phyloP scores from a whole-genome alignment of 805 yeast genomes.

The Pichia californica region DNA sequence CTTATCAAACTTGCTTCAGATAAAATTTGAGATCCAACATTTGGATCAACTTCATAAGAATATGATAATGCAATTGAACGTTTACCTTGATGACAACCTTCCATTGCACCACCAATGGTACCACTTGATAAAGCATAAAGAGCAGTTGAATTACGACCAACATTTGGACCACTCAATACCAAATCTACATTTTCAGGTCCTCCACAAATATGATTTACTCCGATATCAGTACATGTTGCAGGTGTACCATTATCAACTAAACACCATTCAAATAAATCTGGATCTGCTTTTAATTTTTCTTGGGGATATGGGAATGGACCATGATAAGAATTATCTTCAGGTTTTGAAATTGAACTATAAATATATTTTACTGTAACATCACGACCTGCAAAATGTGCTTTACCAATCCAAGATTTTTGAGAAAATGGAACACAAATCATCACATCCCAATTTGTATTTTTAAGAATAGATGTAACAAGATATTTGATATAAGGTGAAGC shows the following conservation, averaged over 20 bases:
- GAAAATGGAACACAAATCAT: constrained; percentile 83
- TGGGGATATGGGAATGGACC: constrained; percentile 65
- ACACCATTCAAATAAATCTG: constrained; percentile 68
- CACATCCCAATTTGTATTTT: constrained; percentile 74
- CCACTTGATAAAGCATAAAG: constrained; percentile 88
- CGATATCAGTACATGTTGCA: constrained; percentile 91
- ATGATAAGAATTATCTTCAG: constrained; percentile 45
- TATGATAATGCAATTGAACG: constrained; percentile 77
- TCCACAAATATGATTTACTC: constrained; percentile 59
- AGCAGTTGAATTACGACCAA: constrained; percentile 87
- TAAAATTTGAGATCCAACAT: constrained; percentile 45
- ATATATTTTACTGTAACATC: constrained; percentile 54
- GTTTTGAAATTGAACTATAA: constrained; percentile 44
- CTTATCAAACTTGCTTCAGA: constrained; percentile 63
- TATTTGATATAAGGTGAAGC: constrained; percentile 82
- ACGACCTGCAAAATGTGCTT: constrained; percentile 87
- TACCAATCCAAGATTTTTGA: constrained; percentile 92
- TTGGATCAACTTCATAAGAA: constrained; percentile 55
- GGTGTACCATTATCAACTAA: constrained; percentile 83
- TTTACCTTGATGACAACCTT: constrained; percentile 69
- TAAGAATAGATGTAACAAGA: constrained; percentile 61
- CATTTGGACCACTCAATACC: constrained; percentile 92
- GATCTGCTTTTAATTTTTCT: constrained; percentile 30
- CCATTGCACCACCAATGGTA: constrained; percentile 96
- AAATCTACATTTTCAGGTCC: constrained; percentile 61